Percentiles rank a stretch among this genome's conserved stretches.
phyloP scores from a whole-genome alignment of 768 basidiomycete species.

The Leucosporidium creatinivorum region DNA sequence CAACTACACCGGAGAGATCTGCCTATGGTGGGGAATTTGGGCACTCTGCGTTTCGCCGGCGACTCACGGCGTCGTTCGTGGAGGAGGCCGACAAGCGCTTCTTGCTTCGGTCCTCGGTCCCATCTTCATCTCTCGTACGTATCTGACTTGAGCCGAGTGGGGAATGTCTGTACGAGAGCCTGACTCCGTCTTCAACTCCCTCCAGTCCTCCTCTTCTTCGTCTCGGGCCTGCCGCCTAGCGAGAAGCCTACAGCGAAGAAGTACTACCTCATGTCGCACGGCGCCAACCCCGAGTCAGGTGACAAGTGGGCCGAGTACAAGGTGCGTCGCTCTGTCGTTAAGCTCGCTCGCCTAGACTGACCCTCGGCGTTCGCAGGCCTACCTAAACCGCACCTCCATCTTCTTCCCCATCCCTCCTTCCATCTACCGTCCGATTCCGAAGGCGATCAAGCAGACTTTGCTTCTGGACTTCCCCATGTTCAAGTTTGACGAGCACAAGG shows the following conservation, averaged over 20 bases:
- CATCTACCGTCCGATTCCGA: constrained; percentile 52
- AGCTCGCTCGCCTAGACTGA: not conserved
- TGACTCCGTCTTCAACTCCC: too few relatives aligned
- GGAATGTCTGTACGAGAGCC: too few relatives aligned
- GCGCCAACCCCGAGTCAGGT: constrained; percentile 41
- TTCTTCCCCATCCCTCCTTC: constrained; percentile 56
- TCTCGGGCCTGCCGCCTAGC: constrained; percentile 61
- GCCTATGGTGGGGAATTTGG: constrained; percentile 55
- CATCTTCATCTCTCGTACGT: constrained; percentile 48
- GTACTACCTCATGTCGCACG: constrained; percentile 53
- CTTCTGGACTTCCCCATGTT: constrained; percentile 61
- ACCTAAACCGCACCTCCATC: constrained; percentile 55
- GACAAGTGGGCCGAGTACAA: constrained; percentile 48
- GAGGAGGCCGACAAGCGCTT: constrained; percentile 51
- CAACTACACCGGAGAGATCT: constrained; percentile 65
- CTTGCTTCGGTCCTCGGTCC: constrained; percentile 58
- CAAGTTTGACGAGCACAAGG: constrained; percentile 51
- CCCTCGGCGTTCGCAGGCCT: constrained; percentile 47
- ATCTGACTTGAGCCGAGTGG: not conserved
- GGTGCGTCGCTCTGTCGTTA: not conserved
- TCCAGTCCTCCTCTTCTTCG: constrained; percentile 60
- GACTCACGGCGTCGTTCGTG: constrained; percentile 46
- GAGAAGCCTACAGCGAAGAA: constrained; percentile 60
- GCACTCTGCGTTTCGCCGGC: constrained; percentile 38
- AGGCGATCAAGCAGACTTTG: constrained; percentile 51